Conservation (phyloP, 2,329 filamentous ascomycete genomes). For the Fusarium napiforme region DNA sequence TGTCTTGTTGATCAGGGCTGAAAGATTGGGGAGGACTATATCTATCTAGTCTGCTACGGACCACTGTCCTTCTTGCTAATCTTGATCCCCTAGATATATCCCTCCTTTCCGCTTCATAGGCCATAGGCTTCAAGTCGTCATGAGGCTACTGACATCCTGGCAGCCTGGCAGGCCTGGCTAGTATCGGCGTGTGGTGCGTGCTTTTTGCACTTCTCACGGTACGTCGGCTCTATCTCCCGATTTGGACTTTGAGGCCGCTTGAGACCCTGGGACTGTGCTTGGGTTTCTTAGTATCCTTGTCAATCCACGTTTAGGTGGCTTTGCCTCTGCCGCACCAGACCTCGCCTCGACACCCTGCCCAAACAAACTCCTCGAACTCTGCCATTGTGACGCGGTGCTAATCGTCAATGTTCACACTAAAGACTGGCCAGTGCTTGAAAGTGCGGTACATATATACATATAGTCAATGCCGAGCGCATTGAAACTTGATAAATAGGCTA, state of each 20-base stretch:
- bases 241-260: slow-evolving; percentile 38
- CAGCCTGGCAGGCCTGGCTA: slow-evolving; percentile 20
- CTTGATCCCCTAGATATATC: background rate
- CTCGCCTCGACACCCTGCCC: slow-evolving; percentile 31
- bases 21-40: slow-evolving; percentile 9
- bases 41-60: background rate
- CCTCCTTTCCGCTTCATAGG: slow-evolving; percentile 4
- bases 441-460: background rate
- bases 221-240: slow-evolving; percentile 34
- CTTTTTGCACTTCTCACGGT: slow-evolving; percentile 26
- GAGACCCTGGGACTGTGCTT: slow-evolving; percentile 29
- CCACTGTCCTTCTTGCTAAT: background rate
- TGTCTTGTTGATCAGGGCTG: slow-evolving; percentile 16
- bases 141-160: slow-evolving; percentile 35
- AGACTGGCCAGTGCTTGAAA: slow-evolving; percentile 19
- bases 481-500: slow-evolving; percentile 11
- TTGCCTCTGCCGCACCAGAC: slow-evolving; percentile 27
- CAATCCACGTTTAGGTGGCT: slow-evolving; percentile 29
- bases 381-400: slow-evolving; percentile 16
- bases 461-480: slow-evolving; percentile 24
- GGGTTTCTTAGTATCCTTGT: slow-evolving; percentile 34
- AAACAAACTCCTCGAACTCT: slow-evolving; percentile 23
- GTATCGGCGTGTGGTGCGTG: slow-evolving; percentile 37
- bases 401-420: slow-evolving; percentile 36
- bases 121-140: slow-evolving; percentile 13